Percentiles rank a stretch among this genome's conserved stretches.
Conservation (phyloP, 805 yeast genomes). For the Saturnispora sekii region DNA sequence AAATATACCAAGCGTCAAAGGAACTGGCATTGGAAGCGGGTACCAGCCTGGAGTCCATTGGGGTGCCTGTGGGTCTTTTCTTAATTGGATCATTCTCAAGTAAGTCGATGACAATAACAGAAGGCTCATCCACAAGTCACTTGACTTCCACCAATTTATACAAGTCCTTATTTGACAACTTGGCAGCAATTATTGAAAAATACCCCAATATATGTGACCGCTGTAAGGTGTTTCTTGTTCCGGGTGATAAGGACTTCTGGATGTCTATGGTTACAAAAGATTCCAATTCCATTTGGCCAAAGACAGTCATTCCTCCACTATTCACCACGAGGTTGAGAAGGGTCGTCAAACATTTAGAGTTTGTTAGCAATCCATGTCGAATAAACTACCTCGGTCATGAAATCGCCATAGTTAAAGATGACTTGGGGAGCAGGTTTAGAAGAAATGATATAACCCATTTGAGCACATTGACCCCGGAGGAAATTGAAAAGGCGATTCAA, state of each 20-base stretch:
- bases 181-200: constrained; percentile 55
- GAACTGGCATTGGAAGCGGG: constrained; percentile 12
- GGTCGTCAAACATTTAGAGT: constrained; percentile 38
- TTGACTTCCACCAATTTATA: constrained; percentile 44
- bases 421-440: constrained; percentile 58
- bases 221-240: constrained; percentile 62
- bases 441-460: constrained; percentile 57
- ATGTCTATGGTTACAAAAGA: constrained; percentile 60
- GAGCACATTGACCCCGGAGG: constrained; percentile 16
- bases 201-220: constrained; percentile 43
- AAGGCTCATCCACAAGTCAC: constrained; percentile 39
- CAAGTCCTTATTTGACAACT: constrained; percentile 59
- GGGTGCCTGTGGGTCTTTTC: constrained; percentile 42
- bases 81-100: constrained; percentile 76
- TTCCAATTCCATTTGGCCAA: constrained; percentile 58
- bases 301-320: constrained; percentile 55
- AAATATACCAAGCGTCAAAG: constrained; percentile 13
- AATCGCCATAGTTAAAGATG: constrained; percentile 64
- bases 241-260: constrained; percentile 96
- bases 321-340: constrained; percentile 63
- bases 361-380: constrained; percentile 73
- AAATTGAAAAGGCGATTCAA: constrained; percentile 10
- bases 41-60: constrained; percentile 5
- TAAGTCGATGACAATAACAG: constrained; percentile 48
- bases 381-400: constrained; percentile 79